phyloP scores from a whole-genome alignment of 2,329 filamentous ascomycete species.

The Sordariomycetes sp. region DNA sequence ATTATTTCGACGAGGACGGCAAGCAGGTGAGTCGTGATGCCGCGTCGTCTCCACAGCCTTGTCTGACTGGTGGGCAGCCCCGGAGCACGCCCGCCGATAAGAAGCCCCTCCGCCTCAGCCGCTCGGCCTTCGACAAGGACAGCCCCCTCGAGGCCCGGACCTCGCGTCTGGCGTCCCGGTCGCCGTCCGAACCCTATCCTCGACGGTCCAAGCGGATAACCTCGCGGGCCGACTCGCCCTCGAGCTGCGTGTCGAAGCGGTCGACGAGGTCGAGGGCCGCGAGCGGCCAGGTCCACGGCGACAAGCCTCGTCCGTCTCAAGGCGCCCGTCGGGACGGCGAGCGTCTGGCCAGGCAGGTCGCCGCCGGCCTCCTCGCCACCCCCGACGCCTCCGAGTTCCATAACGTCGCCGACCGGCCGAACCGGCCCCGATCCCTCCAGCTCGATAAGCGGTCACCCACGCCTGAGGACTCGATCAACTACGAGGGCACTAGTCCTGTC shows the following conservation, averaged over 20 bases:
- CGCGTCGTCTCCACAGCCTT: not conserved
- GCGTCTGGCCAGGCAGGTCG: slow-evolving; percentile 6
- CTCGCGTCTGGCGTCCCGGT: slow-evolving; percentile 19
- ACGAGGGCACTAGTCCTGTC: not conserved
- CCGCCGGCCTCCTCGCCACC: slow-evolving; percentile 35
- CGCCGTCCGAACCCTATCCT: slow-evolving; percentile 20
- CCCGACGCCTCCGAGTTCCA: slow-evolving; percentile 44
- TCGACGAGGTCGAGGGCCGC: not conserved
- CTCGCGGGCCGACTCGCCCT: slow-evolving; percentile 17
- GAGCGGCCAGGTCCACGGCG: slow-evolving; percentile 13
- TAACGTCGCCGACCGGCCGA: slow-evolving; percentile 1
- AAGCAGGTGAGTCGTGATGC: slow-evolving; percentile 5
- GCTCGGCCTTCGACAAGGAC: not conserved
- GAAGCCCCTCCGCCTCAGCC: not conserved
- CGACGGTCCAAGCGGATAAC: slow-evolving; percentile 18
- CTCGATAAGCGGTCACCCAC: slow-evolving; percentile 1
- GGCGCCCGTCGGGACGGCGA: slow-evolving; percentile 8
- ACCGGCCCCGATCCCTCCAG: not conserved
- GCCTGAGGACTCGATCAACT: not conserved
- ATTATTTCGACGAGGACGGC: slow-evolving; percentile 30
- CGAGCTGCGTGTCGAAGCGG: slow-evolving; percentile 3
- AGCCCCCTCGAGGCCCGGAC: not conserved
- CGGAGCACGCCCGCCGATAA: slow-evolving; percentile 5
- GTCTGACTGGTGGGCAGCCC: not conserved
- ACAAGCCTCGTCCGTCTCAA: slow-evolving; percentile 20